Evolutionary conservation across 1,139 yeast species (phyloP).

Genomic region (Citeromyces hawaiiensis): DNA sequence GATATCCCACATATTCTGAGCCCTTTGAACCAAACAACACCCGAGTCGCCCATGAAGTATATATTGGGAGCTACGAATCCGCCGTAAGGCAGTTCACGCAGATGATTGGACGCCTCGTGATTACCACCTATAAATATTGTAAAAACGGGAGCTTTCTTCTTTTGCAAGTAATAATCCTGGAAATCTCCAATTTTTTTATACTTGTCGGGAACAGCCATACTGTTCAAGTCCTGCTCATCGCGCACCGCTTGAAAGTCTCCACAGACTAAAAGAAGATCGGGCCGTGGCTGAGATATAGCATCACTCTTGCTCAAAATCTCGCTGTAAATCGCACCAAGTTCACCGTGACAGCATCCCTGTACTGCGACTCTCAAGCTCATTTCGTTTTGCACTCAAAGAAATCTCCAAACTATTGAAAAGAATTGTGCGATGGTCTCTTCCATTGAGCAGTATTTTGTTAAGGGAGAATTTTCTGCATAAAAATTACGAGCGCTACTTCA

Average conservation of each 20-base stretch:
- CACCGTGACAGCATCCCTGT: constrained; percentile 94
- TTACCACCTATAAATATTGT: constrained; percentile 91
- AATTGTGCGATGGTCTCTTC: too few relatives aligned
- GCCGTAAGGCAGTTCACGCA: constrained; percentile 67
- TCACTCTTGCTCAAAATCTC: constrained; percentile 4
- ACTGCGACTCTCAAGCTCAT: constrained; percentile 34
- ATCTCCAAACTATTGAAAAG: too few relatives aligned
- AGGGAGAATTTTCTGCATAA: too few relatives aligned
- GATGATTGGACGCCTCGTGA: constrained; percentile 78
- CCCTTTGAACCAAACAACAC: constrained; percentile 64
- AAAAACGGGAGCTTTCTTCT: constrained; percentile 49
- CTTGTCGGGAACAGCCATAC: constrained; percentile 48
- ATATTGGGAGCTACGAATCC: constrained; percentile 94
- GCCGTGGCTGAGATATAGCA: constrained; percentile 11
- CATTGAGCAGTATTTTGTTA: too few relatives aligned
- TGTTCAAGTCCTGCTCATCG: constrained; percentile 43
- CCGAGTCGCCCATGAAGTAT: constrained; percentile 76
- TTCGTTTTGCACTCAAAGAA: neutral
- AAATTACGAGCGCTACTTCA: too few relatives aligned
- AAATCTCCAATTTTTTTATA: constrained; percentile 64
- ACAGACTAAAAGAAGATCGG: constrained; percentile 65
- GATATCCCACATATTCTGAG: constrained; percentile 69
- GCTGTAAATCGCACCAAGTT: constrained; percentile 47
- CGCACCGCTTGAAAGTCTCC: constrained; percentile 83
- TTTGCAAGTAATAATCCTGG: constrained; percentile 54